Percentiles rank a stretch among this genome's conserved stretches.
These are phyloP conservation scores for Malus sieversii DNA, from an alignment of 306 rosid species.

Conservation along the genomic window DNA sequence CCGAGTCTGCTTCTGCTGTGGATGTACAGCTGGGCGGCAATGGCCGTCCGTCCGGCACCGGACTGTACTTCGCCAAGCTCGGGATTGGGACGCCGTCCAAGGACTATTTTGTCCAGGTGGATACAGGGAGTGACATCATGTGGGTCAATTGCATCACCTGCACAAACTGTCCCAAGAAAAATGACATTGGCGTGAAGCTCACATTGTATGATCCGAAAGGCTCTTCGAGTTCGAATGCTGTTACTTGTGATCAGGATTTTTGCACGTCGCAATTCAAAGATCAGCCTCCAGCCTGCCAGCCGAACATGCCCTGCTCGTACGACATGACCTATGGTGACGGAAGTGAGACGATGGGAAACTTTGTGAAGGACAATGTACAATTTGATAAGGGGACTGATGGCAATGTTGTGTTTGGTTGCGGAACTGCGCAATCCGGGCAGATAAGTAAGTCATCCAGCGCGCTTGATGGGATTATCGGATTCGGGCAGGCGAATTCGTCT, in stretches of 20 bases:
- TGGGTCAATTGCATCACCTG: conserved; percentile 88
- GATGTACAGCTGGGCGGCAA: conserved; percentile 78
- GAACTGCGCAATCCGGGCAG: conserved; percentile 64
- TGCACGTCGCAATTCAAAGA: conserved; percentile 53
- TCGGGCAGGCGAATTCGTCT: conserved; percentile 89
- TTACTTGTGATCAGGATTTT: conserved; percentile 56
- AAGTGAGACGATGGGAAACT: conserved; percentile 66
- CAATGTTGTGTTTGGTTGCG: conserved; percentile 74
- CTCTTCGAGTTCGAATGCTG: conserved; percentile 33
- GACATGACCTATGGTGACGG: conserved; percentile 81
- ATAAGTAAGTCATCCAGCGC: conserved; percentile 48
- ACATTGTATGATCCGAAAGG: conserved; percentile 50
- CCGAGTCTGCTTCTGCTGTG: conserved; percentile 26
- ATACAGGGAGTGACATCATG: conserved; percentile 88
- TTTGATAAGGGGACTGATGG: conserved; percentile 44
- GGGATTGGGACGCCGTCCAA: conserved; percentile 74
- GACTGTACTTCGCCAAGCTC: conserved; percentile 75
- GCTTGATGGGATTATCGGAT: conserved; percentile 90
- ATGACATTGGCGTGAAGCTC: conserved; percentile 74
- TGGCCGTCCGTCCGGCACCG: conserved; percentile 59
- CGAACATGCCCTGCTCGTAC: conserved; percentile 51
- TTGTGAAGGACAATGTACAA: conserved; percentile 54
- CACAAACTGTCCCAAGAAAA: conserved; percentile 58
- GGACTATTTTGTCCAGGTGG: conserved; percentile 81
- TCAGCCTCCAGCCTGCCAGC: conserved; percentile 46